Evolutionary conservation across 495 filamentous ascomycete species (phyloP).

Genomic region (Aspergillus kassunensis): DNA sequence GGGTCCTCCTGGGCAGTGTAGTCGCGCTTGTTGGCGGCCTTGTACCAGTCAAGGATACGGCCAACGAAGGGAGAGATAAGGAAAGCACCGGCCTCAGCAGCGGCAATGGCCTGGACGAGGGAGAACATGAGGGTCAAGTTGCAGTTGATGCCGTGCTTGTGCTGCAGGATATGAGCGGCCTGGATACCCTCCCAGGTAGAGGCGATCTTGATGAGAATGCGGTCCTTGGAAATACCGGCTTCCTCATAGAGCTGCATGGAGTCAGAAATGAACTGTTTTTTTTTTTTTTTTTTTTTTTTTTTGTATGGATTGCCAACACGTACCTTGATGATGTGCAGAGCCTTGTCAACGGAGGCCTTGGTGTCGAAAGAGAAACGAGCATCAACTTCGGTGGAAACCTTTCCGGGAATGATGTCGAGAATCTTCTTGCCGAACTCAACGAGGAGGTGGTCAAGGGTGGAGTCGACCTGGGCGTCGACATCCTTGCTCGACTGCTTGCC

Average conservation of each 20-base stretch:
- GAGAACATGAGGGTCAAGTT: conserved; percentile 99
- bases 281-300: too few relatives aligned
- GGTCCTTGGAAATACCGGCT: conserved; percentile 86
- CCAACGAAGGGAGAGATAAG: conserved; percentile 99
- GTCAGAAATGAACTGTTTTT: conserved; percentile 22
- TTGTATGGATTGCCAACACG: too few relatives aligned
- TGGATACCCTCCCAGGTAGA: conserved; percentile 89
- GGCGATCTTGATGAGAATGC: conserved; percentile 64
- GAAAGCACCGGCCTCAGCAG: conserved; percentile 94
- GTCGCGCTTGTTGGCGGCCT: conserved; percentile 90
- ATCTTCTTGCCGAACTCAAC: conserved; percentile 99
- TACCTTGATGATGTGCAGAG: conserved; percentile 94
- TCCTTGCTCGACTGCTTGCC: conserved; percentile 69
- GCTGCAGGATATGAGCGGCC: conserved; percentile 91
- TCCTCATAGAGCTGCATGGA: conserved; percentile 77
- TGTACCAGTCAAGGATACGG: conserved; percentile 99
- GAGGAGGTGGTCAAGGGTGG: conserved; percentile 84
- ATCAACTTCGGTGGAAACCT: conserved; percentile 98
- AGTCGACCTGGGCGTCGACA: conserved; percentile 73
- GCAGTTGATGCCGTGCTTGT: conserved; percentile 89
- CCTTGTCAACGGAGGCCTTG: conserved; percentile 89
- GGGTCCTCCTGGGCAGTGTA: conserved; percentile 88
- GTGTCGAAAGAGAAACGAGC: conserved; percentile 95
- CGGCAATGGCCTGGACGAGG: conserved; percentile 88
- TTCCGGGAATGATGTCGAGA: conserved; percentile 92